phyloP scores from a whole-genome alignment of 2,329 filamentous ascomycete species.

The Ophidiomyces ophidiicola region DNA sequence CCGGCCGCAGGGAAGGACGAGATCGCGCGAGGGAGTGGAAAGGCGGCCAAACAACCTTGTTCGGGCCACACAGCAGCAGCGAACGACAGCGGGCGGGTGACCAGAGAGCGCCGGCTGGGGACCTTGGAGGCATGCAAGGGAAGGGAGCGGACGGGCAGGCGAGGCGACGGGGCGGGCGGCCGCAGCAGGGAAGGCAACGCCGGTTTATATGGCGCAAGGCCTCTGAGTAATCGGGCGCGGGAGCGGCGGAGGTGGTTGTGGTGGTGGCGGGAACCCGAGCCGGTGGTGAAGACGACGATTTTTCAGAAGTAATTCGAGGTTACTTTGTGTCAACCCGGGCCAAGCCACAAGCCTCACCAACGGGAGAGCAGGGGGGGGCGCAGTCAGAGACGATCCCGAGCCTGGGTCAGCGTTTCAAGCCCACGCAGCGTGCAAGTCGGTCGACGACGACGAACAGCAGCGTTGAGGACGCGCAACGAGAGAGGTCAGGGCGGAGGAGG shows the following conservation, averaged over 20 bases:
- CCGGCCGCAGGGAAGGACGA: not conserved
- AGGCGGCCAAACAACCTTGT: constrained; percentile 8
- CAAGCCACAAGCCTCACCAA: constrained; percentile 2
- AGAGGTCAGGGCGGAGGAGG: not conserved
- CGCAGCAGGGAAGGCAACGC: not conserved
- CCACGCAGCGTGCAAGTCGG: constrained; percentile 8
- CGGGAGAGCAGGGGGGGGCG: not conserved
- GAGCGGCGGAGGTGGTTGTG: not conserved
- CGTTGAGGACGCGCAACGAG: too few species aligned
- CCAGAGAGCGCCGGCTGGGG: constrained; percentile 9
- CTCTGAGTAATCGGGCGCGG: not conserved
- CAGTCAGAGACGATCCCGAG: constrained; percentile 1
- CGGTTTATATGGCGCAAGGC: not conserved
- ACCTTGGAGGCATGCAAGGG: constrained; percentile 17
- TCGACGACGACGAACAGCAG: too few species aligned
- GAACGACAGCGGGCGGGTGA: constrained; percentile 1
- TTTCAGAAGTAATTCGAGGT: constrained; percentile 4
- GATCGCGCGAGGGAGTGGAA: too few species aligned
- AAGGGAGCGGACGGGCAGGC: not conserved
- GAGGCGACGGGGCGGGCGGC: constrained; percentile 3
- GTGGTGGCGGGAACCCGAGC: not conserved
- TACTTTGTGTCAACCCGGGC: constrained; percentile 4
- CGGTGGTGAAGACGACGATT: not conserved
- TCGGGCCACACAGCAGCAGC: not conserved
- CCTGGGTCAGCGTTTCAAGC: constrained; percentile 4